Evolutionary conservation across 306 rosid genomes (phyloP), one percentile per base, ranked within the genome.

Genomic region (Carpinus viminea): DNA sequence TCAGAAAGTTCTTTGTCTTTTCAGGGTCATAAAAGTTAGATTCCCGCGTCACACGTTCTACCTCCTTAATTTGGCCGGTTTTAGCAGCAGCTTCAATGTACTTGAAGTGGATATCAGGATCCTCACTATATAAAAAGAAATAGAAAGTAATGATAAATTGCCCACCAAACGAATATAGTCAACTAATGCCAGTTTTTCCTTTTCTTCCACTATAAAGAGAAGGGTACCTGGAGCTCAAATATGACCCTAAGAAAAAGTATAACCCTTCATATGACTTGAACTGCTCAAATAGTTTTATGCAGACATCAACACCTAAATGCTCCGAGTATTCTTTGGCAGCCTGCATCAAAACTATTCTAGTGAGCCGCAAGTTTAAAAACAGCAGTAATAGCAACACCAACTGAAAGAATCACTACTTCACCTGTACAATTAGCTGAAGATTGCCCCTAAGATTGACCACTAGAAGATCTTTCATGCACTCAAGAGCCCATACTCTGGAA

Each of bases 391-490:
- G 46, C 70, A 64, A 64, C 47, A 64, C 36, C 45, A 9, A 21
- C n/a, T 16, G 20, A 64, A 64, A 36, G 68, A 36, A 18, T 5
- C 20, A 70, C 2, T 54, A 28, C 82, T 81, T 48, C 52, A 91
- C 99, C 93, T 96, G 99, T 75, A 96, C 99, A 82, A 96, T 96
- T 70, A 96, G 89, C 92, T 96, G 99, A 72, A 96, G 97, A 83
- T 96, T 96, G 76, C 96, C 99, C 81, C 99, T 90, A 78, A 96
- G 93, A 86, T 96, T 96, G 83, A 96, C 99, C 87, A 96, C 57
- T 76, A 96, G 87, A 80, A 96, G 96, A 87, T 96, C 99, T 84
- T 96, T 96, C 99, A 96, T 96, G 70, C 99, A 96, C 86, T 96
- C 99, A 83, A 96, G 77, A 41, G 94, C 99, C 99, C 99, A 96